Evolutionary conservation across 371 early-diverging fungal genomes (phyloP).

Genomic region (Mortierella sp.): DNA sequence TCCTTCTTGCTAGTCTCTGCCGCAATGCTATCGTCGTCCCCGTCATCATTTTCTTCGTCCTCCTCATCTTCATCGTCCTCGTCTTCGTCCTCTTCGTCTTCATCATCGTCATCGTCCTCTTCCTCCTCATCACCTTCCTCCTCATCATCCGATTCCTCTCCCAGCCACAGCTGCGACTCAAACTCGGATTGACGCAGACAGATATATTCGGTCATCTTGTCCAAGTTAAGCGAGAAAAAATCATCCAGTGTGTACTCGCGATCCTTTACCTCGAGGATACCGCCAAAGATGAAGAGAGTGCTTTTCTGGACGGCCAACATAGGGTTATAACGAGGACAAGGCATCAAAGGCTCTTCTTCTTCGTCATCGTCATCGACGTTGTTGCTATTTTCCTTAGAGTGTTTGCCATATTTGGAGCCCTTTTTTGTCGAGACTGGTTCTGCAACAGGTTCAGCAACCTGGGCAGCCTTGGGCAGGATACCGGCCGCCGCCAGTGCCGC

Average conservation of each 20-base stretch:
- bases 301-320: constrained; percentile 67
- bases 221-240: constrained; percentile 69
- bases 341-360: constrained; percentile 50
- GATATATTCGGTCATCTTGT: constrained; percentile 69
- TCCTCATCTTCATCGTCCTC: constrained; percentile 49
- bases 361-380: constrained; percentile 30
- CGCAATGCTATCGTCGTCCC: constrained; percentile 13
- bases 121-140: constrained; percentile 57
- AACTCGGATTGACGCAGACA: constrained; percentile 59
- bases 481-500: constrained; percentile 53
- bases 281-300: constrained; percentile 68
- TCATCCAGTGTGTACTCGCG: constrained; percentile 71
- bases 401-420: constrained; percentile 8
- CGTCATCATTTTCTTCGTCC: constrained; percentile 31
- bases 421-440: constrained; percentile 15
- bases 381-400: constrained; percentile 7
- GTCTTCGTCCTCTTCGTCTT: constrained; percentile 54
- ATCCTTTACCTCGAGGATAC: constrained; percentile 63
- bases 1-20: constrained; percentile 46
- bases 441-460: constrained; percentile 8
- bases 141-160: constrained; percentile 60
- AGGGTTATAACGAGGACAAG: constrained; percentile 69
- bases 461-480: constrained; percentile 41
- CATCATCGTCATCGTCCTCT: constrained; percentile 54
- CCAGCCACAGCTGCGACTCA: constrained; percentile 59